Evolutionary conservation across 768 basidiomycete species (phyloP), one percentile per base, ranked within the genome.

Genomic region (Lactarius trivialis): DNA sequence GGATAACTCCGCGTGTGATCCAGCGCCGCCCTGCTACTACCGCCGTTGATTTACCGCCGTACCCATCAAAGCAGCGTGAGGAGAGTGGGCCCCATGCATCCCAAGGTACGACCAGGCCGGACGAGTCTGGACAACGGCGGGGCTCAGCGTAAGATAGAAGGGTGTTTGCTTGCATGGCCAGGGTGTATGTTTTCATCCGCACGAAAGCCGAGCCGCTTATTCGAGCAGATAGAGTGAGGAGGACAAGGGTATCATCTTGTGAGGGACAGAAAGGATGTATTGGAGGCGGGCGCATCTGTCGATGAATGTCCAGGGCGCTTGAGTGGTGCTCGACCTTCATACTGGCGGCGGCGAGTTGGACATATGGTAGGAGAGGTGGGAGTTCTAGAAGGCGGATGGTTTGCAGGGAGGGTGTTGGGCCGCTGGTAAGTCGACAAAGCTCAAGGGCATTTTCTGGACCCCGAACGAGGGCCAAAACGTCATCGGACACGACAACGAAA

Each of bases 401-500:
- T 12, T 53, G 39, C 1, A 63, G 34, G 33, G 52, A 52, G 1
- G 30, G 41, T 6, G 43, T 34, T 24, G 45, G 24, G 21, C 17
- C 34, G 17, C 33, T 26, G 2, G n/a, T 26, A 1, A 63, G 2
- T n/a, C 30, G 19, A 21, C 52, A 58, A 32, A 58, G 52, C 21
- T 54, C 56, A 17, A 63, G 21, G 57, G 51, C 43, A 32, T 63
- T 63, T 11, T 15, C 56, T 26, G 39, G 7, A 34, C 28, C 36
- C 5, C 15, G 49, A 33, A 55, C 24, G 62, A 63, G 62, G 2
- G 36, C 61, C 15, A 63, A 15, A 17, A 37, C 21, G 21, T 55
- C 36, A 14, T 58, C 34, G 17, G 62, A 63, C 2, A 60, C 32
- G 8, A 55, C 53, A 21, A 55, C 9, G 37, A 51, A 41, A 30